phyloP scores from a whole-genome alignment of 371 early-diverging fungal genomes.

The Mucor irregularis region DNA sequence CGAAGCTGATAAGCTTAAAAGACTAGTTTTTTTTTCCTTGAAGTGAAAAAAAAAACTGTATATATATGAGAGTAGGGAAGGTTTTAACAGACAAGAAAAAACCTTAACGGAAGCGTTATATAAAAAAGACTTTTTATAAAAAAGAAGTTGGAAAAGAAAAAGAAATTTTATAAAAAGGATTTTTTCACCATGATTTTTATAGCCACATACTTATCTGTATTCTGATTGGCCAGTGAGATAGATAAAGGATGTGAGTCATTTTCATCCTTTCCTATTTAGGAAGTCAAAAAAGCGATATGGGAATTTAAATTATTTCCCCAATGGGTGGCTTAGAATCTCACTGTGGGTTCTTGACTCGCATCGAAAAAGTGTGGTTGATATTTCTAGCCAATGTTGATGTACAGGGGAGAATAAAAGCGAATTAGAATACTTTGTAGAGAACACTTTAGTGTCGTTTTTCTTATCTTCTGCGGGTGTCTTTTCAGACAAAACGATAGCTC shows the following conservation, averaged over 20 bases:
- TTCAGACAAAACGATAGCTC: too few relatives aligned
- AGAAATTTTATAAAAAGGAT: not conserved
- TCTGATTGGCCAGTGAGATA: constrained; percentile 1
- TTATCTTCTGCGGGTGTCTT: too few relatives aligned
- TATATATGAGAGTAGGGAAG: not conserved
- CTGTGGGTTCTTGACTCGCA: too few relatives aligned
- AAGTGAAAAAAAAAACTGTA: not conserved
- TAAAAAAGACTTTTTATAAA: not conserved
- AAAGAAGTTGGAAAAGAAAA: constrained; percentile 1
- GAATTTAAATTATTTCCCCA: not conserved
- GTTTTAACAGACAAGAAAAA: not conserved
- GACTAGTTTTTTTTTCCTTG: not conserved
- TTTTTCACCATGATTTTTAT: constrained; percentile 1
- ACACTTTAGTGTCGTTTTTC: too few relatives aligned
- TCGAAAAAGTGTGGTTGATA: too few relatives aligned
- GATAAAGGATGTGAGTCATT: constrained; percentile 13
- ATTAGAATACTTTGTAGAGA: too few relatives aligned
- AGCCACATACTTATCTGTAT: not conserved
- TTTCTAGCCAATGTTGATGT: too few relatives aligned
- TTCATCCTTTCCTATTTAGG: constrained; percentile 13
- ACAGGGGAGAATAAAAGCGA: too few relatives aligned
- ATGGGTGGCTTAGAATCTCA: not conserved
- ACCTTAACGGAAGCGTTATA: not conserved
- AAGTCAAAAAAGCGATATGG: too few relatives aligned
- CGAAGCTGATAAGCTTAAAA: not conserved